Base-by-base conservation (phyloP, 768 basidiomycete species). In the Gymnopilus junonius region DNA sequence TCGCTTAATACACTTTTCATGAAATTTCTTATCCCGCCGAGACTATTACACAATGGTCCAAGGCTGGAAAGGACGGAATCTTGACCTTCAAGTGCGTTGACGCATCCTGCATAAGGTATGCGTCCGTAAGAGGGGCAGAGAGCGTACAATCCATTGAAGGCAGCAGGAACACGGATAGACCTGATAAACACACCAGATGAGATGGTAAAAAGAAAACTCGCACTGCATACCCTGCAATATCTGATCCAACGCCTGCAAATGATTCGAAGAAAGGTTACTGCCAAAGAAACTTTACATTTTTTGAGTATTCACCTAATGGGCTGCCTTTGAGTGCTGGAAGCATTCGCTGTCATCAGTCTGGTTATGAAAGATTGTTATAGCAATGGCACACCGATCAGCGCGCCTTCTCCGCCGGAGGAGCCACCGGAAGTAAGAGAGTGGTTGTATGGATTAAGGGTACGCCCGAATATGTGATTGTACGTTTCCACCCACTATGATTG, bases 391-490 rank as follows among this genome's bases (percentile, higher is more conserved):
- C 87, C 88, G 43, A 94, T 67, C 4, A 95, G 81, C 1, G 93
- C 91, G 40, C 90, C 91, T 77, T 95, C 94, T 35, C 94, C 94
- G 6, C 94, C 94, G 3, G 90, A 92, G 0, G 92, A 94, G 1
- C 94, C 94, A 14, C 94, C 93, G 5, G 80, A 76, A 4, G 90
- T 93, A 43, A 93, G 77, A n/a, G 81, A 80, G 11, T 88, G 84
- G 71, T 94, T 94, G 70, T 82, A 78, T 0, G 94, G 94, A 68
- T 95, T 94, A 15, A 77, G 69, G 0, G 94, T 95, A 56, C 91
- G 81, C 1, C 93, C 94, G 67, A 91, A 95, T 29, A 94, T 79
- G 63, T 87, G 76, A 70, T 95, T 95, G 77, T 81, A 86, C 0
- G 91, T 89, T 72, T 97, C 94, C 1, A 82, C 80, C 84, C 88